Conservation (phyloP, 2,329 filamentous ascomycete genomes). For the Hirsutella minnesotensis region DNA sequence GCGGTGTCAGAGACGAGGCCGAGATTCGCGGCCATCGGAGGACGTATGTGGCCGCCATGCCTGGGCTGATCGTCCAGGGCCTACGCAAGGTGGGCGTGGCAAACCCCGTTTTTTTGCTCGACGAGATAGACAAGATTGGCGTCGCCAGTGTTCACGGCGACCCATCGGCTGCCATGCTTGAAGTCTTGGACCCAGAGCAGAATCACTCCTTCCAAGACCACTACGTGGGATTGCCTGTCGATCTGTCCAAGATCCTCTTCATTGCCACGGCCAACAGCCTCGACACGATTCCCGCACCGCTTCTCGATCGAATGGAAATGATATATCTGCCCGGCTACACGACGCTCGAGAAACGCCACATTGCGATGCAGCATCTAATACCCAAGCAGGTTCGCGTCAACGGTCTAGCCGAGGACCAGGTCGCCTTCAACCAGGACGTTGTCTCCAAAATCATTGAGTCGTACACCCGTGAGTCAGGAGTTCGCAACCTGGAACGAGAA, state of each 20-base stretch:
- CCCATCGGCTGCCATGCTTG: slow-evolving; percentile 92
- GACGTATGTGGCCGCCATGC: slow-evolving; percentile 99
- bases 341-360: slow-evolving; percentile 91
- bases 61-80: slow-evolving; percentile 84
- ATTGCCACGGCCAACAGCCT: slow-evolving; percentile 93
- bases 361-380: slow-evolving; percentile 84
- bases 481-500: slow-evolving; percentile 91
- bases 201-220: slow-evolving; percentile 93
- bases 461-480: slow-evolving; percentile 92
- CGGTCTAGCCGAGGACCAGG: slow-evolving; percentile 64
- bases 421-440: slow-evolving; percentile 69
- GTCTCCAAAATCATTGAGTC: slow-evolving; percentile 91
- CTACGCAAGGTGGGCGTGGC: slow-evolving; percentile 90
- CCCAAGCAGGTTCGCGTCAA: slow-evolving; percentile 93
- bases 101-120: slow-evolving; percentile 89
- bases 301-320: slow-evolving; percentile 94
- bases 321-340: slow-evolving; percentile 92
- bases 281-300: slow-evolving; percentile 86
- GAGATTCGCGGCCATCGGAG: slow-evolving; percentile 91
- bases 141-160: slow-evolving; percentile 88
- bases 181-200: slow-evolving; percentile 94
- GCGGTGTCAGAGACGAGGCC: slow-evolving; percentile 89
- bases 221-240: slow-evolving; percentile 90
- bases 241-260: slow-evolving; percentile 92
- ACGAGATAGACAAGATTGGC: slow-evolving; percentile 97